Base-by-base conservation (phyloP, 1,139 yeast species). In the Candida tetrigidarum region DNA sequence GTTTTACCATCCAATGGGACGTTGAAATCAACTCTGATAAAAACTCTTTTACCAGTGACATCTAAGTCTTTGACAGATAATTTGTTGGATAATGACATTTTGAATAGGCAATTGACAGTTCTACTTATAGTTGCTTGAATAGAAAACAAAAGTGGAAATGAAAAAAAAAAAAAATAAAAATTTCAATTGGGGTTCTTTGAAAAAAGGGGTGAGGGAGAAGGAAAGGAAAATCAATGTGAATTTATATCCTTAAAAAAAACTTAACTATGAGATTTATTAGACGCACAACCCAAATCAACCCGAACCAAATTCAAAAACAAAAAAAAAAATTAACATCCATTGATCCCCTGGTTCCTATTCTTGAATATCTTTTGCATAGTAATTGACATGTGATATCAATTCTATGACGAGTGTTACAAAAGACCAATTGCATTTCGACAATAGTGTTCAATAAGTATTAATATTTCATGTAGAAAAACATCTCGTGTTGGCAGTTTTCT, bases 1-100 rank as follows among this genome's bases (percentile, higher is more conserved):
- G 85, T 90, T 63, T 80, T 83, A 57, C 97, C 98, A 66, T 92
- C 97, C 60, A 92, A 83, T 64, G 98, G 98, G 57, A 93, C 98
- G 75, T 93, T 92, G 84, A 92, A 92, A 75, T 92, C 96, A 55
- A 91, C 97, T 75, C 97, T 86, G 80, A 92, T 90, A 75, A 92
- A 90, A 64, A 92, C 98, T 66, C 96, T 83, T 80, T 91, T 91
- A 70, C 81, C 91, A 63, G 85, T 70, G 71, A 89, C 84, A 67
- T 83, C 82, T 59, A 93, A 78, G 74, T 92, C 98, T 67, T 86
- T 84, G 69, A 92, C 96, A 50, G 96, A 86, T 60, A 92, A 82
- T 76, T 92, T 92, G 71, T 80, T 87, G 48, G 96, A 84, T 68
- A 93, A 83, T 59, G 98, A 92, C 98, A 92, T 89, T 46, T 28